These are phyloP conservation scores for Radiomyces spectabilis DNA, from an alignment of 192 early-diverging fungal species.

Conservation along the genomic window DNA sequence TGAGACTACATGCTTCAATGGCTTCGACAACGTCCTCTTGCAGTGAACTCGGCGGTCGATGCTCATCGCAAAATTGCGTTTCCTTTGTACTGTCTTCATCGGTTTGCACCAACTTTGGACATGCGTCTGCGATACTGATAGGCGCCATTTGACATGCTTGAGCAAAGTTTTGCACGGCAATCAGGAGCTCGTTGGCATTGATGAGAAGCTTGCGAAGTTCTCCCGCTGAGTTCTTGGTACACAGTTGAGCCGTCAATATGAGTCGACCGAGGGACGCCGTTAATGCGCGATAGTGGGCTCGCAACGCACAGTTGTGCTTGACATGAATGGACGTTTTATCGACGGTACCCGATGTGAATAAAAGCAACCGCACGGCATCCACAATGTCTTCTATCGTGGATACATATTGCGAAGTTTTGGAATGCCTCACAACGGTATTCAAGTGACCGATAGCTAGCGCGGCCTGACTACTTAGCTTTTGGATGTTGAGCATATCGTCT, in stretches of 20 bases:
- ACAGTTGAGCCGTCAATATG: conserved; percentile 68
- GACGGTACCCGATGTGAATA: conserved; percentile 69
- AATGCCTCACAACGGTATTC: background rate
- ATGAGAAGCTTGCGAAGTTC: conserved; percentile 56
- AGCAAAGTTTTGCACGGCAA: conserved; percentile 69
- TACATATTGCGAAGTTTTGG: background rate
- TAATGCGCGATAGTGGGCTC: conserved; percentile 68
- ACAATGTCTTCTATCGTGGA: conserved; percentile 52
- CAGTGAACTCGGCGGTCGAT: background rate
- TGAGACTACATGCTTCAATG: conserved; percentile 8
- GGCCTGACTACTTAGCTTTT: background rate
- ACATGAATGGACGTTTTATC: conserved; percentile 63
- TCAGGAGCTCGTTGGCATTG: conserved; percentile 69
- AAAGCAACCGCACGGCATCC: conserved; percentile 79
- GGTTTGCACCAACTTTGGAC: too few species aligned
- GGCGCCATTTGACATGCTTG: conserved; percentile 23
- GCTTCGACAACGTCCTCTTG: conserved; percentile 11
- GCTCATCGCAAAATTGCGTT: background rate
- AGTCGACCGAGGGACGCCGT: conserved; percentile 80
- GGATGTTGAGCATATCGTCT: background rate
- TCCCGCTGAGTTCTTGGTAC: conserved; percentile 22
- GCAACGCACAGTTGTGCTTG: conserved; percentile 57
- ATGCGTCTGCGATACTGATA: too few species aligned
- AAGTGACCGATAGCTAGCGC: background rate
- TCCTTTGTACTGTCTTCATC: too few species aligned